phyloP scores from a whole-genome alignment of 768 basidiomycete species.

The Postia placenta region DNA sequence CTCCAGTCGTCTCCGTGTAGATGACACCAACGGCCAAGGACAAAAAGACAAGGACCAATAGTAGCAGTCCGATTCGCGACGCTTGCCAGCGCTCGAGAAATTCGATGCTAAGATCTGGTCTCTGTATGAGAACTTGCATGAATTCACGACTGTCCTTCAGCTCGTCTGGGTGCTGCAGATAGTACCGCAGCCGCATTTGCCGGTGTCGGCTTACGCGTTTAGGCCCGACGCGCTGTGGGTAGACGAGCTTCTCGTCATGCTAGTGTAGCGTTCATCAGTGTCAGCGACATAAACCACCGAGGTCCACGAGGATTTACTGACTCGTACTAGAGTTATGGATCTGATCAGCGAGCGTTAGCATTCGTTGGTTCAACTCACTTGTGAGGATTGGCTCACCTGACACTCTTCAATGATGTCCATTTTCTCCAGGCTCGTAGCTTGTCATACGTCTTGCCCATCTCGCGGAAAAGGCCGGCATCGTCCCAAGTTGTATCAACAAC shows the following conservation, averaged over 20 bases:
- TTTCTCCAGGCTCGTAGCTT: conserved; percentile 3
- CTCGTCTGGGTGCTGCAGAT: conserved; percentile 8
- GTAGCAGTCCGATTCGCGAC: conserved; percentile 4
- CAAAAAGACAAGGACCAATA: conserved; percentile 4
- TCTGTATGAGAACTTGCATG: conserved; percentile 7
- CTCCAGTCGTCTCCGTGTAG: neutral
- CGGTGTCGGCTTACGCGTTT: neutral
- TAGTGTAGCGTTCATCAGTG: neutral
- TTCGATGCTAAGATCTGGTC: conserved; percentile 8
- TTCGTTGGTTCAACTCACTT: neutral
- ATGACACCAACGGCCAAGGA: conserved; percentile 4
- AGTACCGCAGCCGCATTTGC: conserved; percentile 8
- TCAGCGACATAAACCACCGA: no score
- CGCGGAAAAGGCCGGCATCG: conserved; percentile 7
- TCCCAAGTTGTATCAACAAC: conserved; percentile 5
- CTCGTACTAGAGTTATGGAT: neutral
- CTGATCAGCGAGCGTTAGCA: neutral
- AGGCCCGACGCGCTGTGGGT: conserved; percentile 7
- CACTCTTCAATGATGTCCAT: conserved; percentile 9
- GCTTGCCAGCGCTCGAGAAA: conserved; percentile 14
- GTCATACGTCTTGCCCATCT: conserved; percentile 7
- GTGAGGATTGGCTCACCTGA: neutral
- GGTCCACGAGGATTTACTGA: conserved; percentile 1
- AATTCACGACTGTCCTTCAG: conserved; percentile 9
- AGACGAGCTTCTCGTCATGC: conserved; percentile 4